Base-by-base conservation (phyloP, 1,139 yeast genomes). In the Saccharomycopsis hybrid region DNA sequence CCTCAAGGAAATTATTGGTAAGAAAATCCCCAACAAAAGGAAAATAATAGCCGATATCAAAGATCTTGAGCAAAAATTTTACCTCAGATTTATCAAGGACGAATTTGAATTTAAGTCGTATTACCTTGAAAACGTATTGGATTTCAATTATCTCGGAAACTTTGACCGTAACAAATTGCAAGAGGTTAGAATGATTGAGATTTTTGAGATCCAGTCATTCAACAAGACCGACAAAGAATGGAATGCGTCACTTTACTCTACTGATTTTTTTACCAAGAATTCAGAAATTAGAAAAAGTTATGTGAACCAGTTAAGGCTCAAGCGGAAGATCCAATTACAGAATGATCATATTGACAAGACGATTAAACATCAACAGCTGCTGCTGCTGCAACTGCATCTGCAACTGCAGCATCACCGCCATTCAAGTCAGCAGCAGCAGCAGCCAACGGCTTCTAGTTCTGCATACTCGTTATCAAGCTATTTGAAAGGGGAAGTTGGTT, bases 141-240 rank as follows among this genome's bases (percentile, higher is more conserved):
- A 35, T 29, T 11, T 18, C 3, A 40, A 40, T 29, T 32, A 25
- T 25, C 8, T 24, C 28, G 13, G 29, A 5, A 31, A 43, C 24
- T 43, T 43, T 33, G 27, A 43, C 27, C 13, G 13, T 4, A 29
- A 43, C 7, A 31, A 11, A 24, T 24, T 31, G 13, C n/a, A 43
- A 27, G 45, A 43, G 28, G 25, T 43, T 7, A 44, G 42, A 49
- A 72, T 74, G 55, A 80, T 82, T 13, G 88, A 84, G 59, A 74
- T 85, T 1, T 88, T 71, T 66, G 96, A 88, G 61, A 65, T 87
- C 39, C 96, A 88, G 57, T 67, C 67, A 56, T 72, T 76, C 52
- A 73, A 79, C 60, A 62, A 65, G 5, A 66, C 65, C 3, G 64
- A 73, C 2, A 76, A 75, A 46, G 76, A 75, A 51, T 87, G 96